Base-by-base conservation (phyloP, 768 basidiomycete genomes). In the Mycena galericulata region DNA sequence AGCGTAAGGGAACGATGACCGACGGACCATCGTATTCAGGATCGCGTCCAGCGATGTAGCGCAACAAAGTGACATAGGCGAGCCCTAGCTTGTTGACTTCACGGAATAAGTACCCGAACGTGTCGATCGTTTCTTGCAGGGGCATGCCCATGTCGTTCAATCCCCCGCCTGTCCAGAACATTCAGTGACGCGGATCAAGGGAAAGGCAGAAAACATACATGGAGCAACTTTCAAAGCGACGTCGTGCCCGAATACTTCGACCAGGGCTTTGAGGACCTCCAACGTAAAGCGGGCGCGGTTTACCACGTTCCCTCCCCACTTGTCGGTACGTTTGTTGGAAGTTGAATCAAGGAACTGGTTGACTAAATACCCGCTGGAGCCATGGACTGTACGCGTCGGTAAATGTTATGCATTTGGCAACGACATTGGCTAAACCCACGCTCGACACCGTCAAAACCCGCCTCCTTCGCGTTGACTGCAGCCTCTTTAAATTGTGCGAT, bases 241-340 rank as follows among this genome's bases (percentile, higher is more conserved):
- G 43, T 75, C 62, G 10, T 75, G 78, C 22, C 80, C 81, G 59
- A 73, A 78, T 32, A 79, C 79, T n/a, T 76, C 72, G 40, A 73
- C 65, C 45, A 78, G 51, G n/a, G 72, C 76, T 47, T 79, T 75
- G 38, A 78, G 57, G 43, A 74, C 77, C 70, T 82, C 80, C 32
- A 81, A 73, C 10, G 74, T 67, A 74, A 85, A 84, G 15, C 82
- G 73, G 9, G 74, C 68, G 24, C 83, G 77, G 74, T 83, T 83
- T 71, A 83, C 81, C 40, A 81, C 56, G 17, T 76, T 77, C 3
- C 84, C 84, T 14, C 84, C 84, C 78, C 81, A 86, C 53, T 59
- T 53, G 50, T 67, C 82, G 17, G 78, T 82, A 38, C 80, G 79
- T 38, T 78, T 68, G 75, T 83, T 83, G 32, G 74, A 61, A 8